Evolutionary conservation across 805 yeast species (phyloP).

Genomic region (Millerozyma miso): DNA sequence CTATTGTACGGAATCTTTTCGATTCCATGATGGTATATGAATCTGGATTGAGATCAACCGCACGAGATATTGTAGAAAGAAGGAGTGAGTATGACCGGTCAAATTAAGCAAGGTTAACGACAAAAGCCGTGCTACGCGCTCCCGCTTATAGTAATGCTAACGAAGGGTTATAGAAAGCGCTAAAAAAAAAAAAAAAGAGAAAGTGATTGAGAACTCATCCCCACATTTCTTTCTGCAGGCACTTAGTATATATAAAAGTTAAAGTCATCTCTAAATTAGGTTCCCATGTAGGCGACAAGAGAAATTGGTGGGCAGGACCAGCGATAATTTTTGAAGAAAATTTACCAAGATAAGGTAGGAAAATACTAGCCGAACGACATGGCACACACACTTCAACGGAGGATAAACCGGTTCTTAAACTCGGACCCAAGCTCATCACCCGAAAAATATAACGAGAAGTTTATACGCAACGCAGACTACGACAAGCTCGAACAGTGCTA

Average conservation of each 20-base stretch:
- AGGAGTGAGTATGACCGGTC: no score
- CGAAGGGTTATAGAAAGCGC: no score
- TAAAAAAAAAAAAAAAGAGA: constrained; percentile 3
- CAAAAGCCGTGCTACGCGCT: no score
- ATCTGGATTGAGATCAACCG: constrained; percentile 12
- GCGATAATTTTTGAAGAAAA: no score
- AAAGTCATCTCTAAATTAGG: background rate
- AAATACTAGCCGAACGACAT: no score
- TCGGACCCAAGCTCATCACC: background rate
- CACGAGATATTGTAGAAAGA: constrained; percentile 6
- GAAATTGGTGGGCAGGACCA: no score
- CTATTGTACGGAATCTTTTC: constrained; percentile 29
- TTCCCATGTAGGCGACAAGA: no score
- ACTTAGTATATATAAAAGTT: background rate
- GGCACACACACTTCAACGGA: constrained; percentile 11
- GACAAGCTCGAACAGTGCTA: constrained; percentile 31
- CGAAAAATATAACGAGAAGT: constrained; percentile 10
- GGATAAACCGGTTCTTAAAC: constrained; percentile 8
- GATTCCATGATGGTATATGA: constrained; percentile 42
- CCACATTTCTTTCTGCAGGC: background rate
- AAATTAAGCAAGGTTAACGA: no score
- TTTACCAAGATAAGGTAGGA: no score
- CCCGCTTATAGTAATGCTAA: no score
- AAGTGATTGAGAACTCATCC: background rate
- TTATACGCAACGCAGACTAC: constrained; percentile 27